Percentiles rank a stretch among this genome's conserved stretches.
Conservation (phyloP, 352 stramenopile genomes). For the Albugo candida region DNA sequence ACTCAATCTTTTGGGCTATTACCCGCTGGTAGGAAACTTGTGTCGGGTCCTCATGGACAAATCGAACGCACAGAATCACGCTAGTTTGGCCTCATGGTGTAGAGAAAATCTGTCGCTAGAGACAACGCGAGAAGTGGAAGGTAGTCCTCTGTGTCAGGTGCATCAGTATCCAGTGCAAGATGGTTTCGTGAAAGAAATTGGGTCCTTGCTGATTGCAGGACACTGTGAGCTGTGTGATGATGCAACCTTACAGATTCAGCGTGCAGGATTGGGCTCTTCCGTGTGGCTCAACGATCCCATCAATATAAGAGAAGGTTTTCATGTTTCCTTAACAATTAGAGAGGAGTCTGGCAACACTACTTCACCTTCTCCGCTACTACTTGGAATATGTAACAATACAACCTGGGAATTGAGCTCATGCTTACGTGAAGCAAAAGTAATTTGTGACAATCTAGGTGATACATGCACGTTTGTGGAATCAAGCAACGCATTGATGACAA, state of each 20-base stretch:
- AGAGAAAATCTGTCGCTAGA: no score
- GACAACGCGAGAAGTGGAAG: conserved; percentile 16
- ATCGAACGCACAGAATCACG: conserved; percentile 54
- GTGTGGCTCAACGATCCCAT: conserved; percentile 1
- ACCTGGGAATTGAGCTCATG: no score
- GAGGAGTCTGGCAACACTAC: no score
- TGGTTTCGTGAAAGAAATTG: no score
- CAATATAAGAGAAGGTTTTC: no score
- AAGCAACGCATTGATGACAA: no score
- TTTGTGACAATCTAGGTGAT: no score
- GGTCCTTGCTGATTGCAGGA: background rate
- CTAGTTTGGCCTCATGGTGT: conserved; percentile 12
- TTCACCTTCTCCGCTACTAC: no score
- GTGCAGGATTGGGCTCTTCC: conserved; percentile 4
- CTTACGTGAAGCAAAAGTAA: no score
- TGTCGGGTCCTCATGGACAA: conserved; percentile 46
- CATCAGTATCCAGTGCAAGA: background rate
- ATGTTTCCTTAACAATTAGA: no score
- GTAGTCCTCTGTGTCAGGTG: background rate
- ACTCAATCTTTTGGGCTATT: conserved; percentile 48
- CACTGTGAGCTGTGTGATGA: background rate
- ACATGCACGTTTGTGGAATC: no score
- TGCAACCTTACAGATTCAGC: conserved; percentile 7
- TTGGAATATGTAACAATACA: no score
- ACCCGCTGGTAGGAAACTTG: conserved; percentile 40